Evolutionary conservation across 2,329 filamentous ascomycete genomes (phyloP), one percentile per base, ranked within the genome.

Genomic region (Arthrobotrys sphaeroides): DNA sequence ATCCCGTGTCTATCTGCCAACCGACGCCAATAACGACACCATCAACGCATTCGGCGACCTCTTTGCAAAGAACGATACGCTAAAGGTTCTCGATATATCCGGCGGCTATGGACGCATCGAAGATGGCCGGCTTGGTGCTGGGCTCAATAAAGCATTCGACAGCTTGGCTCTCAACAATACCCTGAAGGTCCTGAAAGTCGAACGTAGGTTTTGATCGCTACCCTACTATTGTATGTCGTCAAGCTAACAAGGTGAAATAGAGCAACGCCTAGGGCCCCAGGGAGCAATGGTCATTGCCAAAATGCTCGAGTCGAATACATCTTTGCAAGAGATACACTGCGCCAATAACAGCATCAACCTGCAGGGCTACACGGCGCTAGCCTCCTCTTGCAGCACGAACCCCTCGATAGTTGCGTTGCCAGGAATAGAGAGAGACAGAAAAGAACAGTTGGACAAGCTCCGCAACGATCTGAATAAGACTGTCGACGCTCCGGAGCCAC

Each of bases 41-140:
- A 91, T 89, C 79, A 86, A 87, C 73, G 86, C 88, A 12, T 81
- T 92, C 66, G 86, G 88, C 76, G 81, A 84, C 57, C 86, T 92
- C 82, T 90, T 92, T 78, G 87, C 88, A 33, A 86, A 90, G 61
- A 92, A 92, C 75, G 84, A 84, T n/a, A 88, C 87, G 0, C 83
- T 92, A 1, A 85, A 89, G 78, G 88, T 89, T 80, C 82, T 92
- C 10, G 88, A 91, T 80, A 89, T 92, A 47, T 91, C 89, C 24
- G 90, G 90, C 6, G 90, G 91, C 79, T 88, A 90, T 77, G 90
- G 90, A 4, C 87, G 90, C 78, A 81, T 92, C n/a, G 90, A 91
- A 79, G 88, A 88, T 2, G 89, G 89, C 2, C 87, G 89, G 55
- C 88, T 91, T 77, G 90, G 90, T 13, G 88, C 89, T 66, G 89